These are phyloP conservation scores for Botrytis medusae DNA, from an alignment of 2,329 filamentous ascomycete species.

Conservation along the genomic window DNA sequence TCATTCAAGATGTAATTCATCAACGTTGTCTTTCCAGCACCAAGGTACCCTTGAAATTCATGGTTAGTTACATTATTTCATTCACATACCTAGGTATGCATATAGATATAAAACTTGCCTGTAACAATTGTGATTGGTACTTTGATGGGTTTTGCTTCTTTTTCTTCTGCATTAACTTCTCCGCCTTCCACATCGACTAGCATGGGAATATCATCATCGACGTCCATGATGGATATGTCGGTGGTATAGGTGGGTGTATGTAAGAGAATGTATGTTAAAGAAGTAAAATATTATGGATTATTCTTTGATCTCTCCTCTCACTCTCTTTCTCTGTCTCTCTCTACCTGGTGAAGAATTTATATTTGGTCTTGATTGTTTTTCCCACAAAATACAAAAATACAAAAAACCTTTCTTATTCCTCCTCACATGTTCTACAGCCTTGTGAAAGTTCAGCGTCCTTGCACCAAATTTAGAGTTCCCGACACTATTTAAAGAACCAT, in stretches of 20 bases:
- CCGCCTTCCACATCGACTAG: constrained; percentile 52
- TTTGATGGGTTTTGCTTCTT: constrained; percentile 56
- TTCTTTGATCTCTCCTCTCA: background rate
- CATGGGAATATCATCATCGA: constrained; percentile 65
- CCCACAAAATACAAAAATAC: background rate
- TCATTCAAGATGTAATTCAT: constrained; percentile 95
- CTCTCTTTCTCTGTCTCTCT: background rate
- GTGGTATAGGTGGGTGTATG: background rate
- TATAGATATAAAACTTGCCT: constrained; percentile 47
- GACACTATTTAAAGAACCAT: background rate
- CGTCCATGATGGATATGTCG: constrained; percentile 52
- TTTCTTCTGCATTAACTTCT: constrained; percentile 42
- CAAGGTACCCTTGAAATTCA: constrained; percentile 69
- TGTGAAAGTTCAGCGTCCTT: constrained; percentile 15
- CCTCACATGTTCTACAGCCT: constrained; percentile 10
- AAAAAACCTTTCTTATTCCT: background rate
- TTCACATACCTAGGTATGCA: background rate
- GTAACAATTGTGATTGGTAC: constrained; percentile 86
- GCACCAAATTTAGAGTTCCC: constrained; percentile 5
- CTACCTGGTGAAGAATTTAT: background rate
- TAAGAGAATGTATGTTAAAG: background rate
- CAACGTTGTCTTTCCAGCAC: constrained; percentile 91
- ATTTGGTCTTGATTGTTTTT: background rate
- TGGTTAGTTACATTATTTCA: constrained; percentile 1
- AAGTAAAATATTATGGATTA: background rate